Evolutionary conservation across 2,329 filamentous ascomycete genomes (phyloP).

Genomic region (Metarhizium humberi): DNA sequence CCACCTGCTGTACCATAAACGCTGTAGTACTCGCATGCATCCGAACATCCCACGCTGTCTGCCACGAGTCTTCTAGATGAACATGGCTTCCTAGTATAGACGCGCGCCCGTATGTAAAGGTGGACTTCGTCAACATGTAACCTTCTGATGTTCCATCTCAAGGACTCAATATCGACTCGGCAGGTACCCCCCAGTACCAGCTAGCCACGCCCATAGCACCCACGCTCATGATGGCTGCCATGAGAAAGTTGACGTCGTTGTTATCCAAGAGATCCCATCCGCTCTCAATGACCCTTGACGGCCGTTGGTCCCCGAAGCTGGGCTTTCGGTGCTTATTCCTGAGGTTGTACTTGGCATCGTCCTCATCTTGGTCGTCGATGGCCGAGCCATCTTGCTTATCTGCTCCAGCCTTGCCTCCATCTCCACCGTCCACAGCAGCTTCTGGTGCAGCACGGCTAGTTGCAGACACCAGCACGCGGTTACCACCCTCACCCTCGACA

Average conservation of each 20-base stretch:
- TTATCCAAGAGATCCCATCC: conserved; percentile 76
- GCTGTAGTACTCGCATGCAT: neutral
- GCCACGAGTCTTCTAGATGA: neutral
- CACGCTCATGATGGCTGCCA: conserved; percentile 76
- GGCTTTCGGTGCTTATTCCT: conserved; percentile 39
- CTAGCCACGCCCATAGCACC: conserved; percentile 60
- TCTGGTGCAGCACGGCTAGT: neutral
- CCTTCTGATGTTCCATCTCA: neutral
- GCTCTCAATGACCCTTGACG: conserved; percentile 56
- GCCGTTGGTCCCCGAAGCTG: conserved; percentile 45
- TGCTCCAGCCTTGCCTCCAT: conserved; percentile 28
- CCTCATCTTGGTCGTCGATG: conserved; percentile 25
- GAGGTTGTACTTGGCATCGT: conserved; percentile 36
- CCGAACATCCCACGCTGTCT: neutral
- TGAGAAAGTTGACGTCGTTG: conserved; percentile 89
- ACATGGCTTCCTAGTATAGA: neutral
- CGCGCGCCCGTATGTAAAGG: neutral
- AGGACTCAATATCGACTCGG: conserved; percentile 22
- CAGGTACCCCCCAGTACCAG: conserved; percentile 50
- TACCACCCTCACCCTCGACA: conserved; percentile 75
- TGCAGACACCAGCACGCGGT: conserved; percentile 40
- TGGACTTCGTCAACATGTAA: neutral
- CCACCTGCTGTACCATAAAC: neutral
- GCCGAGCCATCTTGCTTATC: conserved; percentile 24
- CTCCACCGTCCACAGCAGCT: neutral